Evolutionary conservation across 2,329 filamentous ascomycete species (phyloP).

Genomic region (Aspergillus felis): DNA sequence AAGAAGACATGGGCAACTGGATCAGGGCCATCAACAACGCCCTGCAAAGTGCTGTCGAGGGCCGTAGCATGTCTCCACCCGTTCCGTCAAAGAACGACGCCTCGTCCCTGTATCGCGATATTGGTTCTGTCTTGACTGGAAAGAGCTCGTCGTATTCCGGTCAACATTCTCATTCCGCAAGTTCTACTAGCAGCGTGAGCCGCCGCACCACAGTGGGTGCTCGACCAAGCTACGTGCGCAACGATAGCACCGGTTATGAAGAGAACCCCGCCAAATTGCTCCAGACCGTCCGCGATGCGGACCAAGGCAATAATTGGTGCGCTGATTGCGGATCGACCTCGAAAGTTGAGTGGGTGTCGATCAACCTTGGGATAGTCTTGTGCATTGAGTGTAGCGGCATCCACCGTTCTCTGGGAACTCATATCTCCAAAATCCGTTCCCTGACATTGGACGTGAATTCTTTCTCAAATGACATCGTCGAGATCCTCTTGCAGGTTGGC

Average conservation of each 20-base stretch:
- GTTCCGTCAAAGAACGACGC: slow-evolving; percentile 45
- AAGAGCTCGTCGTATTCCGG: slow-evolving; percentile 68
- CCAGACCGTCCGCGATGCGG: slow-evolving; percentile 80
- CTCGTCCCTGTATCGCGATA: slow-evolving; percentile 71
- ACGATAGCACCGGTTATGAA: slow-evolving; percentile 68
- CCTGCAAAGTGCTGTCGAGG: slow-evolving; percentile 90
- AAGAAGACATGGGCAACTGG: slow-evolving; percentile 98
- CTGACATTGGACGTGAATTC: slow-evolving; percentile 93
- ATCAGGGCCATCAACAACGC: slow-evolving; percentile 96
- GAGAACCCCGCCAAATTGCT: slow-evolving; percentile 82
- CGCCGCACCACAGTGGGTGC: slow-evolving; percentile 90
- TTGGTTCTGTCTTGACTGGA: slow-evolving; percentile 86
- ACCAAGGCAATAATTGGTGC: slow-evolving; percentile 89
- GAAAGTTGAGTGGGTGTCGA: slow-evolving; percentile 98
- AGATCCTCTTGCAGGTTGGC: slow-evolving; percentile 83
- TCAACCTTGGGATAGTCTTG: slow-evolving; percentile 92
- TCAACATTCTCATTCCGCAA: slow-evolving; percentile 47
- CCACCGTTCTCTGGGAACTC: slow-evolving; percentile 90
- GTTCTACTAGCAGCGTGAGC: slow-evolving; percentile 58
- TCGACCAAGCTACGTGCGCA: slow-evolving; percentile 67
- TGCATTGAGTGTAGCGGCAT: slow-evolving; percentile 99
- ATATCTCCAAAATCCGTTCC: slow-evolving; percentile 95
- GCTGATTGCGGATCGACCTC: slow-evolving; percentile 87
- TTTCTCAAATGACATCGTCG: slow-evolving; percentile 95
- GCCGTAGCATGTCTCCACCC: slow-evolving; percentile 54